Percentiles rank a stretch among this genome's conserved stretches.
Evolutionary conservation across 306 rosid species (phyloP).

Genomic region (Pterocarpus macrocarpus): DNA sequence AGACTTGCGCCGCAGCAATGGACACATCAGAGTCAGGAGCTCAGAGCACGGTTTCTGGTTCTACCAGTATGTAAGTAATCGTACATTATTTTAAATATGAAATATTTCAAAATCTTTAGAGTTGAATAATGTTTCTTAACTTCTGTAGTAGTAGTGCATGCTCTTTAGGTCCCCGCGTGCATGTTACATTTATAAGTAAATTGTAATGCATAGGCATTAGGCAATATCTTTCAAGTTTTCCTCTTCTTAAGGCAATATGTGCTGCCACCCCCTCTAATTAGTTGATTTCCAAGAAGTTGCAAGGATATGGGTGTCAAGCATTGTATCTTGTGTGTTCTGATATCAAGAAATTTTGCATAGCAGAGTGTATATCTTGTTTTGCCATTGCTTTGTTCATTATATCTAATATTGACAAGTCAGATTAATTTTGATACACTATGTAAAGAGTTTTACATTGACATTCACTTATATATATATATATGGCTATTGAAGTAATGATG

Average conservation of each 20-base stretch:
- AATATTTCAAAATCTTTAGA: background rate
- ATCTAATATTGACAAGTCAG: background rate
- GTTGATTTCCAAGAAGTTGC: background rate
- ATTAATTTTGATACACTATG: too few species aligned
- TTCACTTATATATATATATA: too few species aligned
- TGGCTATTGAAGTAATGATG: too few species aligned
- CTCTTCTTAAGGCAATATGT: background rate
- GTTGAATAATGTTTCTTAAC: background rate
- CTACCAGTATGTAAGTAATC: conserved; percentile 59
- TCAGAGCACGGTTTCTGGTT: conserved; percentile 51
- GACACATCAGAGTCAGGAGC: conserved; percentile 71
- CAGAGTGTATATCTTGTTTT: background rate
- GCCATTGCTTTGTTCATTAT: background rate
- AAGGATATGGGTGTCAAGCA: background rate
- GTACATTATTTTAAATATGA: conserved; percentile 7
- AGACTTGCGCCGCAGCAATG: conserved; percentile 62
- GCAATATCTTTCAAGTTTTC: background rate
- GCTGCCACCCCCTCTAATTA: background rate
- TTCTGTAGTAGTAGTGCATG: background rate
- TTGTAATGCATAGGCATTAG: background rate
- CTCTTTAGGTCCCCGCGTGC: conserved; percentile 17
- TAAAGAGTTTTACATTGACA: too few species aligned
- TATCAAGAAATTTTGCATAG: background rate
- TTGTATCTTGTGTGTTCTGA: conserved; percentile 9
- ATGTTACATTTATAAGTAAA: background rate